Percentiles rank a stretch among this genome's conserved stretches.
Evolutionary conservation across 2,329 filamentous ascomycete genomes (phyloP).

Genomic region (Chaetomium sp.): DNA sequence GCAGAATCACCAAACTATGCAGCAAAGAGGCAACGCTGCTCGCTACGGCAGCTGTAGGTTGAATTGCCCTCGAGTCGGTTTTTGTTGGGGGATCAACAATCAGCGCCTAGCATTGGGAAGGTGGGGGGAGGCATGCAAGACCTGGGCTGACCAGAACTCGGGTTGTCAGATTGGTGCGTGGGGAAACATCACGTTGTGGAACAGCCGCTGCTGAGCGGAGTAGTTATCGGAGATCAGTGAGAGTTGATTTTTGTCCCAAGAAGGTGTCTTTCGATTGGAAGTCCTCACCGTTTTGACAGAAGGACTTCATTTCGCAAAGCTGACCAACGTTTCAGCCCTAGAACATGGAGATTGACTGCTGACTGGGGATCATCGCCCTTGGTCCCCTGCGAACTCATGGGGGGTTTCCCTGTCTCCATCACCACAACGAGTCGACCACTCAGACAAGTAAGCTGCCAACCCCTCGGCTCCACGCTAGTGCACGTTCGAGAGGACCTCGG

Average conservation of each 20-base stretch:
- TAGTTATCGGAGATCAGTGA: background rate
- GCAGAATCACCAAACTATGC: background rate
- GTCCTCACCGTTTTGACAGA: background rate
- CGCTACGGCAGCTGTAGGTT: background rate
- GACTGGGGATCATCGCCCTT: background rate
- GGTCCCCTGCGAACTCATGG: background rate
- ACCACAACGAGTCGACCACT: background rate
- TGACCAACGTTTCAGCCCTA: background rate
- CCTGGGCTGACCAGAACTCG: background rate
- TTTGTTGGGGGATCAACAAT: constrained; percentile 1
- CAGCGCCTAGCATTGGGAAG: background rate
- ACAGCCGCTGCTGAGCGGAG: background rate
- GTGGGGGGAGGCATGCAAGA: background rate
- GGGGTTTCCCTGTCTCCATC: background rate
- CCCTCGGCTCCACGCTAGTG: background rate
- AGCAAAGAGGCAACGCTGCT: background rate
- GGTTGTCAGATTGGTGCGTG: background rate
- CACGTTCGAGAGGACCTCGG: background rate
- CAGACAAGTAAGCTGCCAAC: background rate
- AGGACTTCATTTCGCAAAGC: background rate
- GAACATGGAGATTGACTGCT: background rate
- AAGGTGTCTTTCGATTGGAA: background rate
- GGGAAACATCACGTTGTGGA: background rate
- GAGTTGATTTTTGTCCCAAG: background rate
- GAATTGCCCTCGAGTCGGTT: background rate